Conservation (phyloP, 163 green algal genomes). For the Volvox carteri region DNA sequence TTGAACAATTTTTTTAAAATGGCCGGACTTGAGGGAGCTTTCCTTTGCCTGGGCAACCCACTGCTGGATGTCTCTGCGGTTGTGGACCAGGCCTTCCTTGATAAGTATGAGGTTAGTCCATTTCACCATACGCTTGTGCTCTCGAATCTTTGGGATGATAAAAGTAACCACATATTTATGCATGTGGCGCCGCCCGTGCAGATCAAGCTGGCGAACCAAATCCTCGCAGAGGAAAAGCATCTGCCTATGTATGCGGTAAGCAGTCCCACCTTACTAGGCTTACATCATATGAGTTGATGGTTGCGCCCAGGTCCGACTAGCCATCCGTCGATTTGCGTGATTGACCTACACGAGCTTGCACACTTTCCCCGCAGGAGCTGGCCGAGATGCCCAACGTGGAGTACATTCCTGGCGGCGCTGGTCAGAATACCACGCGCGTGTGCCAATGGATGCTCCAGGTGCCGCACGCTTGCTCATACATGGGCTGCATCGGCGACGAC, state of each 20-base stretch:
- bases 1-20: conserved; percentile 22
- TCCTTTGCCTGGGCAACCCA: conserved; percentile 91
- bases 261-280: too few species aligned
- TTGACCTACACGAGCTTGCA: too few species aligned
- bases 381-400: conserved; percentile 82
- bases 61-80: conserved; percentile 95
- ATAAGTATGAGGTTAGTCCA: conserved; percentile 93
- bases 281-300: too few species aligned
- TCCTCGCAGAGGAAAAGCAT: conserved; percentile 99
- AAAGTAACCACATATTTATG: conserved; percentile 3
- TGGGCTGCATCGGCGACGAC: conserved; percentile 97
- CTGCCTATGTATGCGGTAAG: conserved; percentile 92
- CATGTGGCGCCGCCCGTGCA: conserved; percentile 68
- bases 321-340: background rate
- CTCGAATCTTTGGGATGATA: background rate
- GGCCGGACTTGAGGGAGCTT: conserved; percentile 60
- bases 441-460: conserved; percentile 98
- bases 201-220: conserved; percentile 96
- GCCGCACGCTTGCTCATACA: conserved; percentile 91
- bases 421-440: conserved; percentile 97
- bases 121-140: background rate
- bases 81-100: conserved; percentile 90
- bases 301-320: too few species aligned
- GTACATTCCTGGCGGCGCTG: conserved; percentile 98
- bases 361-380: conserved; percentile 83